phyloP scores from a whole-genome alignment of 805 yeast genomes.

The Candida insectorum region DNA sequence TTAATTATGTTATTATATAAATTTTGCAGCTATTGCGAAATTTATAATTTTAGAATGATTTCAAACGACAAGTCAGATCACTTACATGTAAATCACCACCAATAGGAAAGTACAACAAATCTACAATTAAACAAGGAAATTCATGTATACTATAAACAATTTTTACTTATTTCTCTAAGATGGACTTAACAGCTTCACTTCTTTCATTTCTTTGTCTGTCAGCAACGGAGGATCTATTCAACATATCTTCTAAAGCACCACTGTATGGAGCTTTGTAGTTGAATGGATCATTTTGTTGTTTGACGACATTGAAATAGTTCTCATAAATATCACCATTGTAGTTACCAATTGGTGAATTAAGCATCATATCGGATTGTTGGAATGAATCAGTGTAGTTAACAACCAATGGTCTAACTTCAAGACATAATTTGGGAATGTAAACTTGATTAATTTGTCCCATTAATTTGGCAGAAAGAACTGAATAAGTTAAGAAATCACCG shows the following conservation, averaged over 20 bases:
- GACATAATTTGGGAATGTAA: constrained; percentile 29
- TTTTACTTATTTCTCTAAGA: constrained; percentile 21
- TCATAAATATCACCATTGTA: constrained; percentile 44
- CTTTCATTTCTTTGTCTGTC: constrained; percentile 39
- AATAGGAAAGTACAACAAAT: too few species aligned
- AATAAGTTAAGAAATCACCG: constrained; percentile 35
- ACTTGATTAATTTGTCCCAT: constrained; percentile 23
- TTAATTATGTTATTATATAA: too few species aligned
- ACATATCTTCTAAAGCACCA: constrained; percentile 34
- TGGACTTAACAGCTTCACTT: constrained; percentile 28
- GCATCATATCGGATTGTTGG: constrained; percentile 41
- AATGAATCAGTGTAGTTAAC: constrained; percentile 42
- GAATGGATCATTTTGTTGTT: constrained; percentile 30
- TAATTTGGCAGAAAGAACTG: constrained; percentile 28
- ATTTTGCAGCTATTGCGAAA: too few species aligned
- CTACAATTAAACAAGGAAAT: neutral
- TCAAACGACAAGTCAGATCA: too few species aligned
- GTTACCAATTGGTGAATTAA: constrained; percentile 40
- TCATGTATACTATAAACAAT: constrained; percentile 5
- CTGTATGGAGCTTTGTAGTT: constrained; percentile 41
- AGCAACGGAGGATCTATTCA: constrained; percentile 34
- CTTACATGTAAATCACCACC: too few species aligned
- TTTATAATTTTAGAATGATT: too few species aligned
- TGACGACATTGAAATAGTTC: constrained; percentile 37
- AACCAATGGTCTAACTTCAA: constrained; percentile 38